Base-by-base conservation (phyloP, 169 alveolate species). In the Eimeria tenella region DNA sequence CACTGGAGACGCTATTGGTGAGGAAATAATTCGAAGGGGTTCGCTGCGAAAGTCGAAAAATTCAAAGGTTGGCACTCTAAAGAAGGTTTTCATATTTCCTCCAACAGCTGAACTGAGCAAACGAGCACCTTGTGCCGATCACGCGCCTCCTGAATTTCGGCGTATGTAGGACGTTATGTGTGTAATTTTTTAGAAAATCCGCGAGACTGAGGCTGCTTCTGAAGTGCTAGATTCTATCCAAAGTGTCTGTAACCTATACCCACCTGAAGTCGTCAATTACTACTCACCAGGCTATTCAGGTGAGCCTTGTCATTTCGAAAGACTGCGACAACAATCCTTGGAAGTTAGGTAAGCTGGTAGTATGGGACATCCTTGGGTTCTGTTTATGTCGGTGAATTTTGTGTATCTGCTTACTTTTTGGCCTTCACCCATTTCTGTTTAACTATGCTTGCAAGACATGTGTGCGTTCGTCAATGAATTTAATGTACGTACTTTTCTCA, bases 211-310 rank as follows among this genome's bases (percentile, higher is more conserved):
- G 93, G 98, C 98, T 17, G 99, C 99, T 31, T 90, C 98, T 17
- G 98, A 98, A 95, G 95, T 98, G 81, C 95, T 98, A 81, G 98
- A 98, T 94, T 97, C 96, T 93, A 98, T 98, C 74, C 98, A 98
- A 79, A 98, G 97, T 93, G 98, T 98, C 93, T 98, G 98, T 95
- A 88, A 95, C 62, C 97, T 97, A 70, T 98, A 98, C 94, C 99
- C 99, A 50, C 98, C 98, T 55, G 99, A 98, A 94, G 97, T 98
- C 60, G 99, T 98, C 77, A 97, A 98, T 95, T 98, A 97, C 97
- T 98, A 98, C 87, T 97, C 99, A 23, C 99, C 99, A 21, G 98
- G 97, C 90, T 98, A 98, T 93, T 98, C 98, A 25, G 98, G 95
- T 93, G 25, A 70, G 25, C 81, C 53, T 25, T 31, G 71, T 0